Conservation (phyloP, 2,329 filamentous ascomycete species). For the Fusarium poae region DNA sequence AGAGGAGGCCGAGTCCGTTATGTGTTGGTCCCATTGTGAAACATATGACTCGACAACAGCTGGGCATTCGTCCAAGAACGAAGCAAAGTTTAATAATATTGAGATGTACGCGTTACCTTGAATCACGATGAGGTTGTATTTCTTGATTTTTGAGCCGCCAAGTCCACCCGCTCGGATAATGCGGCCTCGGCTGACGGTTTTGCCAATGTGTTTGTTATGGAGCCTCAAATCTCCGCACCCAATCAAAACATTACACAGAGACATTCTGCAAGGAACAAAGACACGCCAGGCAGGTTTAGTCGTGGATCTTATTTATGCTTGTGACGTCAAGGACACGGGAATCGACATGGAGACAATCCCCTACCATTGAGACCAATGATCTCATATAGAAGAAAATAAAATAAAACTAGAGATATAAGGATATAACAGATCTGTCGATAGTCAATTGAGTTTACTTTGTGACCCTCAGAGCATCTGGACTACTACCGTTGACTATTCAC, state of each 20-base stretch:
- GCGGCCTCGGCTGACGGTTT: slow-evolving; percentile 32
- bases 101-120: not conserved
- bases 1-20: not conserved
- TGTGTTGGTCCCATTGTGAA: not conserved
- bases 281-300: slow-evolving; percentile 25
- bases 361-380: slow-evolving; percentile 22
- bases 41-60: not conserved
- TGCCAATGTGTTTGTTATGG: slow-evolving; percentile 12
- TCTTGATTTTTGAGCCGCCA: slow-evolving; percentile 33
- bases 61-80: slow-evolving; percentile 1
- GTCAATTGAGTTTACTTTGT: not conserved
- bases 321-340: slow-evolving; percentile 38
- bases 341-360: not conserved
- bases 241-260: slow-evolving; percentile 1
- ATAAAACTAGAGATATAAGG: slow-evolving; percentile 6
- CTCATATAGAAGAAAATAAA: slow-evolving; percentile 16
- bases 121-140: slow-evolving; percentile 18
- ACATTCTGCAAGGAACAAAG: slow-evolving; percentile 32
- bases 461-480: not conserved
- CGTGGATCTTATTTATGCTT: slow-evolving; percentile 13
- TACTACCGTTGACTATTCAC: not conserved
- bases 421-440: slow-evolving; percentile 6
- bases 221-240: slow-evolving; percentile 40
- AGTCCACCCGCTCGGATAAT: slow-evolving; percentile 32
- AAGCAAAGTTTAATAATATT: not conserved